Conservation (phyloP, 2,329 filamentous ascomycete genomes). For the Pestalotiopsis sp. region DNA sequence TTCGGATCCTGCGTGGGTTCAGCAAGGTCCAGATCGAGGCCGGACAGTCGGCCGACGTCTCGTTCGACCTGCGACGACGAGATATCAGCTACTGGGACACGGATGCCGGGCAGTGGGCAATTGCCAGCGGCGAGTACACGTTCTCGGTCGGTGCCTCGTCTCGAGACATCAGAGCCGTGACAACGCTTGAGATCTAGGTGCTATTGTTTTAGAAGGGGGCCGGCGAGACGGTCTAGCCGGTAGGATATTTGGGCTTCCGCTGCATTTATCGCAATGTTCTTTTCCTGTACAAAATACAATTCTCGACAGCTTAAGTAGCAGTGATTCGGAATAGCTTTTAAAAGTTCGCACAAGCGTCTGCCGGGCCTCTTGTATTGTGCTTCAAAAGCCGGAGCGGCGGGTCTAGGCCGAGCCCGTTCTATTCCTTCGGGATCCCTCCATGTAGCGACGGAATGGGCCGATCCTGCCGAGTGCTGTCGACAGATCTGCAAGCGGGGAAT, state of each 20-base stretch:
- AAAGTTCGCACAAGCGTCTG: too few species aligned
- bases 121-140: slow-evolving; percentile 37
- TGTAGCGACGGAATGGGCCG: not conserved
- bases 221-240: not conserved
- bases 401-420: not conserved
- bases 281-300: not conserved
- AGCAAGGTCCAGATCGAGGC: slow-evolving; percentile 56
- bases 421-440: not conserved
- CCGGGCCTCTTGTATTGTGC: too few species aligned
- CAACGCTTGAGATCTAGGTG: not conserved
- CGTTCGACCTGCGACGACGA: slow-evolving; percentile 56
- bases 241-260: not conserved
- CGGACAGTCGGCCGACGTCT: slow-evolving; percentile 48
- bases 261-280: not conserved
- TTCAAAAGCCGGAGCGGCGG: not conserved
- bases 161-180: not conserved
- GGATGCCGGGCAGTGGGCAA: slow-evolving; percentile 60
- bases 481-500: not conserved
- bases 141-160: slow-evolving; percentile 4
- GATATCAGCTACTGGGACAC: slow-evolving; percentile 70
- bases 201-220: not conserved
- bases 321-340: not conserved
- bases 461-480: not conserved
- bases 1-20: slow-evolving; percentile 64
- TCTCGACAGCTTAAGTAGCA: not conserved